Conservation (phyloP, 1,139 yeast genomes). For the Suhomyces coccinellae region DNA sequence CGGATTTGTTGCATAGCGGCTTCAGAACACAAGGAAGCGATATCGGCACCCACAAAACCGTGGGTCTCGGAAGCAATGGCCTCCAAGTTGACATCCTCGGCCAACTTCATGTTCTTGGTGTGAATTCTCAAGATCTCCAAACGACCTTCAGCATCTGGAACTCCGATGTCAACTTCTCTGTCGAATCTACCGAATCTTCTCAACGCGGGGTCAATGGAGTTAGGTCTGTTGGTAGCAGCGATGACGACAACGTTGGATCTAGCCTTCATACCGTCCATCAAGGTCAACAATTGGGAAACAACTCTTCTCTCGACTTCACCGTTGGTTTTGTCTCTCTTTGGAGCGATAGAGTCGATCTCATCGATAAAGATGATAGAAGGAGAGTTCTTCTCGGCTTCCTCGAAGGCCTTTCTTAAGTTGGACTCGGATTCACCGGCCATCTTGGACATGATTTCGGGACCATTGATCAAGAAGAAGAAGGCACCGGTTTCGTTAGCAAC, state of each 20-base stretch:
- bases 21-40: conserved; percentile 89
- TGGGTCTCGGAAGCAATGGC: conserved; percentile 78
- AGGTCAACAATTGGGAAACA: conserved; percentile 91
- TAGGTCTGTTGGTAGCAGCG: conserved; percentile 89
- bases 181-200: conserved; percentile 99
- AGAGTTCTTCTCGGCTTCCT: conserved; percentile 96
- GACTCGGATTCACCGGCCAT: conserved; percentile 99
- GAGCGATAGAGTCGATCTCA: conserved; percentile 98
- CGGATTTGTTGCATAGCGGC: conserved; percentile 95
- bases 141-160: conserved; percentile 98
- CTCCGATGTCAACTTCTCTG: conserved; percentile 98
- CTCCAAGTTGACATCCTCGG: conserved; percentile 93
- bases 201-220: conserved; percentile 96
- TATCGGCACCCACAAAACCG: conserved; percentile 94
- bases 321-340: conserved; percentile 98
- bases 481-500: conserved; percentile 99
- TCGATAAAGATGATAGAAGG: conserved; percentile 97
- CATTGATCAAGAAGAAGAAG: conserved; percentile 93
- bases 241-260: conserved; percentile 95
- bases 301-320: conserved; percentile 98
- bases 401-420: conserved; percentile 95
- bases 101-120: conserved; percentile 97
- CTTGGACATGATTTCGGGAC: conserved; percentile 99
- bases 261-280: conserved; percentile 99
- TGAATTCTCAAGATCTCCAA: conserved; percentile 83